Percentiles rank a stretch among this genome's conserved stretches.
phyloP scores from a whole-genome alignment of 352 stramenopile species.

The Globisporangium alternatum region DNA sequence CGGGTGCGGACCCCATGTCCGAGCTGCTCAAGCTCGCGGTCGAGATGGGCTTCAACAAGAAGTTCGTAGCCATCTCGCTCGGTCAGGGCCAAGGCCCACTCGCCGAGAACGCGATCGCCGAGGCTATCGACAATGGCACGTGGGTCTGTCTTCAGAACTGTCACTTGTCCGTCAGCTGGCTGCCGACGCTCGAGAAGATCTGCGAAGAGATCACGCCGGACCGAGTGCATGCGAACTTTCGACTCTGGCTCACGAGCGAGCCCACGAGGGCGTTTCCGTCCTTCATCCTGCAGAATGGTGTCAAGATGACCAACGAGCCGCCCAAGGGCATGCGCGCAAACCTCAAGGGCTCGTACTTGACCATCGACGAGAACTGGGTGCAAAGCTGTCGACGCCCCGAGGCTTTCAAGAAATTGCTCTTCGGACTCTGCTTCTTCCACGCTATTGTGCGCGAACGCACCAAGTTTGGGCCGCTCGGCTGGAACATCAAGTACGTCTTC shows the following conservation, averaged over 20 bases:
- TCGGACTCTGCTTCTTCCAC: conserved; percentile 93
- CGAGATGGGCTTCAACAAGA: conserved; percentile 90
- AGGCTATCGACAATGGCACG: conserved; percentile 90
- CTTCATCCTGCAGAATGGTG: conserved; percentile 91
- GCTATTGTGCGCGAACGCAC: conserved; percentile 80
- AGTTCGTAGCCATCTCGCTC: conserved; percentile 92
- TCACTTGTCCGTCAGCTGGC: conserved; percentile 93
- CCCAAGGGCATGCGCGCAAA: conserved; percentile 94
- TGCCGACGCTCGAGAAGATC: conserved; percentile 93
- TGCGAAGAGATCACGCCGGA: conserved; percentile 93
- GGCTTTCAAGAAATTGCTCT: conserved; percentile 86
- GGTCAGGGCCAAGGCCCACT: conserved; percentile 93
- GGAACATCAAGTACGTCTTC: conserved; percentile 91
- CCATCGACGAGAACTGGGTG: conserved; percentile 75
- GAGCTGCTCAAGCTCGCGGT: conserved; percentile 92
- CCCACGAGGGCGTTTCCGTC: conserved; percentile 92
- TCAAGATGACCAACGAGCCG: conserved; percentile 97
- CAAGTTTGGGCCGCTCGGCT: conserved; percentile 83
- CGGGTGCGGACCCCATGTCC: conserved; percentile 93
- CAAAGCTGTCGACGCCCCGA: conserved; percentile 49
- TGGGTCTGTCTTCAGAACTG: conserved; percentile 97
- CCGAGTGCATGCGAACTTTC: conserved; percentile 89
- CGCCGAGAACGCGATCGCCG: conserved; percentile 90
- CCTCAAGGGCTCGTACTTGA: conserved; percentile 90
- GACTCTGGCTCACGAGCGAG: conserved; percentile 94